Base-by-base conservation (phyloP, 139 green algal genomes). In the Coelastrella sp. region DNA sequence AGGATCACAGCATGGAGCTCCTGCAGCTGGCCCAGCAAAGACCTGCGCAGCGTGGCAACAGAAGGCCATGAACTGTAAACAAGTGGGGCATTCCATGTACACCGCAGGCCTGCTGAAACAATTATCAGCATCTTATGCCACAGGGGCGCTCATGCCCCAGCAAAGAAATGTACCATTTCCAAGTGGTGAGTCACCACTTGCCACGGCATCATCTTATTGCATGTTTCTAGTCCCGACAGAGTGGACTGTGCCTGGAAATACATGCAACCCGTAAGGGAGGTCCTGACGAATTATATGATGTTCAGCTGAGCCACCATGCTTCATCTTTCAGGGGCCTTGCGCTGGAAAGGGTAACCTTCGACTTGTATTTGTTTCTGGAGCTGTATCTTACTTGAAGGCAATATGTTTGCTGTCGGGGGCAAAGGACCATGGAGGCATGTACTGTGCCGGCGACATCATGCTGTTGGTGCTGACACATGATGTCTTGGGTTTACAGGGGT, bases 391-490 rank as follows among this genome's bases (percentile, higher is more conserved):
- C 85, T 58, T 82, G 81, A 89, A 84, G n/a, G 92, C 92, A 61
- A 85, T 61, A 6, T 78, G 49, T 12, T 78, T n/a, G 10, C 24
- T 27, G 15, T 68, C 10, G 4, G 91, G 91, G 7, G 78, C 59
- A 8, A 89, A 93, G 87, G 6, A 81, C 92, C 92, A 94, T 22
- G 92, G 92, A 0, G 92, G 74, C 59, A 93, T 75, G 88, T 94
- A 94, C 73, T 93, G 84, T 7, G 83, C 81, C 8, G 90, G 92
- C 14, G 74, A 78, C 72, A 91, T 86, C 85, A 92, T 92, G 84
- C 84, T 86, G 74, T 80, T 68, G 8, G 88, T 93, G 73, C 88
- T 92, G 4, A 94, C 92, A 85, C 92, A 94, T 24, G 57, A 74
- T 56, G 22, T 56, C 58, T 70, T 56, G 24, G 72, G 59, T 25